Base-by-base conservation (phyloP, 768 basidiomycete species). In the Naematelia encephala region DNA sequence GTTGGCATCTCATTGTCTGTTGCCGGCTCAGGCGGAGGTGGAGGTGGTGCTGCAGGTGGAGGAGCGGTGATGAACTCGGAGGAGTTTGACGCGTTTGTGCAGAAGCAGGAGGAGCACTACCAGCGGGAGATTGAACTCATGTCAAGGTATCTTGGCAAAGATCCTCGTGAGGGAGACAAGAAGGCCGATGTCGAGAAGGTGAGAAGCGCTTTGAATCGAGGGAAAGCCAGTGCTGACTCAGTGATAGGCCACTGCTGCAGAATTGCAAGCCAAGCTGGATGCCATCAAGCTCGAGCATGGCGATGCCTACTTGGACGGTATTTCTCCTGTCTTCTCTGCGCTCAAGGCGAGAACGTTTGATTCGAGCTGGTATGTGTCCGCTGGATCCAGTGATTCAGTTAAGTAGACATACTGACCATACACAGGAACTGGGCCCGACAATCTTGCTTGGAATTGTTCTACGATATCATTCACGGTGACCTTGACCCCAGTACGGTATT, bases 321-420 rank as follows among this genome's bases (percentile, higher is more conserved):
- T 98, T 61, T 89, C 93, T 72, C 96, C 96, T 10, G 82, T 84
- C 58, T 99, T 99, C 78, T 90, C 94, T 72, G 87, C 90, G 1
- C 82, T 97, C 70, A 98, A 99, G 79, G 96, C 93, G 12, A 89
- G 96, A 47, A 92, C 88, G 74, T 98, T 99, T 81, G 93, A 98
- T 75, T 98, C 94, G 1, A 91, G 89, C 4, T 99, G 94, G 96
- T 54, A 51, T 43, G 52, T 46, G 8, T 16, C 5, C 44, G 46
- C n/a, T 44, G 29, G 4, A 39, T 39, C n/a, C n/a, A n/a, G n/a
- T n/a, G n/a, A n/a, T n/a, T n/a, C n/a, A n/a, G n/a, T n/a, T n/a
- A n/a, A n/a, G n/a, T n/a, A n/a, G n/a, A n/a, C n/a, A n/a, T n/a
- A n/a, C n/a, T n/a, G n/a, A n/a, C n/a, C n/a, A n/a, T n/a, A 8